Base-by-base conservation (phyloP, 2,329 filamentous ascomycete genomes). In the Cladobotryum protrusum region DNA sequence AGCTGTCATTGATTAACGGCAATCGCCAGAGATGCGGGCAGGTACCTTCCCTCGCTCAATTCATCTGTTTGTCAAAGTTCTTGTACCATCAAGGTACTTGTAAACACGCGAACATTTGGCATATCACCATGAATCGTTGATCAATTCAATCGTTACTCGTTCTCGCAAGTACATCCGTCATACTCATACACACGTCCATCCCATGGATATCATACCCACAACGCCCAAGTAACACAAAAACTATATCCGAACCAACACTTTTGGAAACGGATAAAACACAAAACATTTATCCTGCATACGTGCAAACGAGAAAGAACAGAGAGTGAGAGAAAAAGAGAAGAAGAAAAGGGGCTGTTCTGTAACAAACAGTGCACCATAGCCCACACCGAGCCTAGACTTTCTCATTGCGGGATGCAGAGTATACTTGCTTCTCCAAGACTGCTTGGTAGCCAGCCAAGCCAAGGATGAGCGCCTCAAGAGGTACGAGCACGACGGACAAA, bases 401-500 rank as follows among this genome's bases (percentile, higher is more conserved):
- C 58, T 60, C 19, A 58, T 59, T 54, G 50, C 46, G 32, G 49
- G 42, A 44, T 12, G 29, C 42, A 36, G 49, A 46, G 45, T 56
- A 57, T 9, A 64, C 55, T 56, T 71, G 75, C 57, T 69, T 72
- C 65, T 75, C 70, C 11, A 75, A 56, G 49, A 71, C 63, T 46
- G 70, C 59, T 57, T 77, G 72, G 52, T 71, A 74, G 14, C 63
- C 72, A 3, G 74, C 72, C 18, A 74, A 60, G 2, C 63, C 72
- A 39, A 84, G 57, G 2, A 76, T 68, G 14, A 74, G 57, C 3
- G 74, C 65, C 65, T 84, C 74, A 39, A 84, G 62, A 11, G 80
- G 80, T 29, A 84, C 73, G 44, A 83, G 69, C 55, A 82, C 62
- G 49, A 82, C 69, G 19, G 74, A 71, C 41, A 85, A 66, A 56